Conservation (phyloP, 1,284 basidiomycete species). For the Microbotryomycetes sp. region DNA sequence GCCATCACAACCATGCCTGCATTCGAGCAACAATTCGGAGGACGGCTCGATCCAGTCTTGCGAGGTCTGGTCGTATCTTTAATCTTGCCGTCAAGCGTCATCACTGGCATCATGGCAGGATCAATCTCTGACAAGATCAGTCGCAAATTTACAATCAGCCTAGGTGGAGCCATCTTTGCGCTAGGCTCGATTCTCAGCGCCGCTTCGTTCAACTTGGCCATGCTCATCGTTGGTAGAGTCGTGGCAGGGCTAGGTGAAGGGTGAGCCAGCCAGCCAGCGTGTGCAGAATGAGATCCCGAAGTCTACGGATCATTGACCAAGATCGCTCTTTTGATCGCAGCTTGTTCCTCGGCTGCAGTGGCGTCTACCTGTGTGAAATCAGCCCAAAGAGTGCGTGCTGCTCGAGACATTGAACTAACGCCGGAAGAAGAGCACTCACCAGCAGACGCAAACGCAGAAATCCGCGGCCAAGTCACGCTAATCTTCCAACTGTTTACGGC, state of each 20-base stretch:
- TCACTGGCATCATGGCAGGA: slow-evolving; percentile 47
- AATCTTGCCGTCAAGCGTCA: slow-evolving; percentile 46
- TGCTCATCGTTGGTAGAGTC: slow-evolving; percentile 48
- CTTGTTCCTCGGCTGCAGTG: slow-evolving; percentile 44
- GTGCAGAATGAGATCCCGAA: too few species aligned
- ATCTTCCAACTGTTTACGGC: slow-evolving; percentile 6
- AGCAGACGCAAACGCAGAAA: too few species aligned
- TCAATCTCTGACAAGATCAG: slow-evolving; percentile 49
- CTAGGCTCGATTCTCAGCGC: slow-evolving; percentile 39
- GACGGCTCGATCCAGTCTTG: slow-evolving; percentile 40
- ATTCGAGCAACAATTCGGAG: slow-evolving; percentile 43
- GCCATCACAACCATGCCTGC: slow-evolving; percentile 48
- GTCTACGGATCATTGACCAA: not conserved
- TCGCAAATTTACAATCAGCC: slow-evolving; percentile 47
- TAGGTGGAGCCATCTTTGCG: slow-evolving; percentile 45
- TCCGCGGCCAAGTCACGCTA: not conserved
- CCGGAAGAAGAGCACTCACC: too few species aligned
- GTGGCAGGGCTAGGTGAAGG: slow-evolving; percentile 43
- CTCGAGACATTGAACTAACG: too few species aligned
- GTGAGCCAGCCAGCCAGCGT: not conserved
- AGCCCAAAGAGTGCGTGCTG: slow-evolving; percentile 12
- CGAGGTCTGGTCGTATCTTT: slow-evolving; percentile 44
- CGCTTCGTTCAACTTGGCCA: slow-evolving; percentile 37
- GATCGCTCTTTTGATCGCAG: not conserved
- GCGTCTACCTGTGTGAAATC: slow-evolving; percentile 18